Evolutionary conservation across 2,329 filamentous ascomycete species (phyloP).

Genomic region (Cladosporium velox): DNA sequence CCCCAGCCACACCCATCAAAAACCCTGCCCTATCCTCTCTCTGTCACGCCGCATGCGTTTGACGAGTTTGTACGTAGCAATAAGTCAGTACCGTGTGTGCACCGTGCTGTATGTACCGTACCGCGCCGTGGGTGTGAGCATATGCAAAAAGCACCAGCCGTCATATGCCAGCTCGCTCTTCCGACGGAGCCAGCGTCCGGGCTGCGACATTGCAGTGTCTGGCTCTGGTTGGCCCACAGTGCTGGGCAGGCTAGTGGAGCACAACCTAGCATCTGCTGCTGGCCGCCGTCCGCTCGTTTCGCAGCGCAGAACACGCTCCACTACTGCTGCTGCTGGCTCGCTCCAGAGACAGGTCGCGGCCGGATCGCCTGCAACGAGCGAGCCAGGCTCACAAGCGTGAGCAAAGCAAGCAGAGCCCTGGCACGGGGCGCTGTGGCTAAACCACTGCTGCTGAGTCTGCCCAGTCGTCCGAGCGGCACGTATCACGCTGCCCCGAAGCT

Average conservation of each 20-base stretch:
- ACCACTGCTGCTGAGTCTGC: slow-evolving; percentile 9
- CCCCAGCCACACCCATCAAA: not conserved
- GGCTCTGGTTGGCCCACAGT: slow-evolving; percentile 20
- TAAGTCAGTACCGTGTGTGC: slow-evolving; percentile 4
- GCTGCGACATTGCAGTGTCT: slow-evolving; percentile 20
- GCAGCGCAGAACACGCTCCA: not conserved
- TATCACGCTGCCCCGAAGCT: slow-evolving; percentile 17
- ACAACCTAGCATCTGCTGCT: not conserved
- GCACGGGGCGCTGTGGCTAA: slow-evolving; percentile 18
- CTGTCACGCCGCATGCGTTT: slow-evolving; percentile 13
- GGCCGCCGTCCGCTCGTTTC: slow-evolving; percentile 13
- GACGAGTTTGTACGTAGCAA: not conserved
- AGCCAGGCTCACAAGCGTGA: slow-evolving; percentile 8
- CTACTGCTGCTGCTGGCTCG: not conserved
- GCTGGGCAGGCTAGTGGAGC: slow-evolving; percentile 19
- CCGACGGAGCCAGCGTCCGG: slow-evolving; percentile 13
- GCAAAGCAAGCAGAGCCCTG: slow-evolving; percentile 11
- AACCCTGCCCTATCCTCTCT: not conserved
- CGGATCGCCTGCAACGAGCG: slow-evolving; percentile 6
- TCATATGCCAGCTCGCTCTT: slow-evolving; percentile 9
- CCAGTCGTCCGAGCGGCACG: slow-evolving; percentile 19
- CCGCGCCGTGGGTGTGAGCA: slow-evolving; percentile 17
- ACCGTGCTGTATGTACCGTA: slow-evolving; percentile 14
- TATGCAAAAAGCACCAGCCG: slow-evolving; percentile 17
- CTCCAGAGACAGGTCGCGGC: slow-evolving; percentile 13